Percentiles rank a stretch among this genome's conserved stretches.
These are phyloP conservation scores for Multifurca ochricompacta DNA, from an alignment of 768 basidiomycete species.

Conservation along the genomic window DNA sequence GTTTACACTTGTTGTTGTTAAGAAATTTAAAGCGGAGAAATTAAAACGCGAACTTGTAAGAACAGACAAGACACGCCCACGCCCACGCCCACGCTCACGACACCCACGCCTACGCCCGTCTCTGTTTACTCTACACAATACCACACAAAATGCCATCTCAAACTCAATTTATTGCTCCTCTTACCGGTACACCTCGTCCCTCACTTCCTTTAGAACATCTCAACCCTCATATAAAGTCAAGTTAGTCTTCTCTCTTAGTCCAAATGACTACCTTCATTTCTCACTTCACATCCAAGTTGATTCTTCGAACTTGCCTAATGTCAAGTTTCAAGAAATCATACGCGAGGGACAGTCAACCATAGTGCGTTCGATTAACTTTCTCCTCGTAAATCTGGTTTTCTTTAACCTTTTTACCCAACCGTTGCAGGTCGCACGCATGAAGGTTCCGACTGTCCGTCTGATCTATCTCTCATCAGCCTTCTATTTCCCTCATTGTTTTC, in stretches of 20 bases:
- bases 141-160: slow-evolving; percentile 18
- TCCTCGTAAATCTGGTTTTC: slow-evolving; percentile 4
- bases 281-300: slow-evolving; percentile 29
- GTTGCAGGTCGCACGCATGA: slow-evolving; percentile 75
- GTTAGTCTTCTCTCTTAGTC: slow-evolving; percentile 24
- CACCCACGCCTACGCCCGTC: neutral
- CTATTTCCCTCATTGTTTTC: slow-evolving; percentile 22
- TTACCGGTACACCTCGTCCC: slow-evolving; percentile 18
- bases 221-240: slow-evolving; percentile 25
- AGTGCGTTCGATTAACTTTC: slow-evolving; percentile 35
- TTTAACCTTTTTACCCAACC: slow-evolving; percentile 16
- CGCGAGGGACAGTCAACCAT: slow-evolving; percentile 84
- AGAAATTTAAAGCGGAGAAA: slow-evolving; percentile 6
- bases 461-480: slow-evolving; percentile 8
- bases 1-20: slow-evolving; percentile 2
- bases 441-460: slow-evolving; percentile 62
- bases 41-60: slow-evolving; percentile 14
- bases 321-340: slow-evolving; percentile 89
- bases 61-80: too few species aligned
- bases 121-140: neutral
- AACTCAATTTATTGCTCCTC: slow-evolving; percentile 12
- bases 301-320: slow-evolving; percentile 47
- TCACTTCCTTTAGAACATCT: slow-evolving; percentile 20
- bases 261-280: slow-evolving; percentile 13
- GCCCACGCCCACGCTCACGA: neutral